Evolutionary conservation across 148 eudicot species (phyloP).

Genomic region (Rhododendron griersonianum): DNA sequence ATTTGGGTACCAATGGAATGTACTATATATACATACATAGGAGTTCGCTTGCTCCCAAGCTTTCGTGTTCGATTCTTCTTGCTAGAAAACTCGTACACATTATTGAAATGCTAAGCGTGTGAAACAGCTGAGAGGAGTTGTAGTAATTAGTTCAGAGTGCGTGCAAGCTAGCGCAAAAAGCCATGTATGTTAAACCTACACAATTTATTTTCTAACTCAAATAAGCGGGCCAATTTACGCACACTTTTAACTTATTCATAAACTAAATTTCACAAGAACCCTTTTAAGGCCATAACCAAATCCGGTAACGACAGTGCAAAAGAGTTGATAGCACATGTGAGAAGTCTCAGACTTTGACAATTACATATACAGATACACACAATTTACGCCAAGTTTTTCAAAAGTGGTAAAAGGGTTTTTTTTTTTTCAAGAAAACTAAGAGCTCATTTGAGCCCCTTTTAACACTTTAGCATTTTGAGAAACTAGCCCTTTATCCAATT

Average conservation of each 20-base stretch:
- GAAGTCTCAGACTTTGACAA: too few species aligned
- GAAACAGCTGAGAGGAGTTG: background rate
- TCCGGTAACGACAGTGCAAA: background rate
- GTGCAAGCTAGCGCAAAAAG: background rate
- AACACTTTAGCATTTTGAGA: too few species aligned
- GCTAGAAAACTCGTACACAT: too few species aligned
- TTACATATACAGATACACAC: background rate
- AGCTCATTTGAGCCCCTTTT: too few species aligned
- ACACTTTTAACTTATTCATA: too few species aligned
- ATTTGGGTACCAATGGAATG: slow-evolving; percentile 37
- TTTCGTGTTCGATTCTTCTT: background rate
- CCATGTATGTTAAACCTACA: too few species aligned
- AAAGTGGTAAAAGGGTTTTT: background rate
- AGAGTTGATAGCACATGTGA: background rate
- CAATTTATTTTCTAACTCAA: background rate
- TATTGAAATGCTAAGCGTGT: background rate
- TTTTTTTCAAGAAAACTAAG: too few species aligned
- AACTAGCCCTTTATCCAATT: background rate
- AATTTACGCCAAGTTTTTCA: background rate
- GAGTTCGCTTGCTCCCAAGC: background rate
- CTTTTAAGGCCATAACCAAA: background rate
- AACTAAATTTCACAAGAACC: background rate
- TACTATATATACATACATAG: slow-evolving; percentile 7
- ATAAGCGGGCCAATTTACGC: background rate
- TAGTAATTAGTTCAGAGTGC: too few species aligned